phyloP scores from a whole-genome alignment of 352 stramenopile genomes.

The Globisporangium nunn region DNA sequence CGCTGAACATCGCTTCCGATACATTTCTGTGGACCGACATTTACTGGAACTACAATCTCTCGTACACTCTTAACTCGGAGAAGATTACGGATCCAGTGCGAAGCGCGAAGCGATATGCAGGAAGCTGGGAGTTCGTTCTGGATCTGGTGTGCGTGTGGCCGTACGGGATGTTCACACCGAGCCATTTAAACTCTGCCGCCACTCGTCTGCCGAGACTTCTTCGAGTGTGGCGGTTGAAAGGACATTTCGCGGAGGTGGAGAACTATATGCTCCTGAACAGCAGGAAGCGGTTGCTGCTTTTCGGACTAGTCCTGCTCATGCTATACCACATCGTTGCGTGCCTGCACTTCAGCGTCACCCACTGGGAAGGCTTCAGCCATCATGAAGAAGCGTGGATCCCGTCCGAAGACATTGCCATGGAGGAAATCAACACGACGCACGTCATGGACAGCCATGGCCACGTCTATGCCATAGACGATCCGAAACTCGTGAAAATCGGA shows the following conservation, averaged over 20 bases:
- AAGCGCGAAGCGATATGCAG: constrained; percentile 28
- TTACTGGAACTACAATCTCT: constrained; percentile 42
- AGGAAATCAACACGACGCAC: constrained; percentile 24
- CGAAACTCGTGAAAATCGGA: constrained; percentile 22
- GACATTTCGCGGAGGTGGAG: constrained; percentile 28
- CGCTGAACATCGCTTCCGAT: constrained; percentile 26
- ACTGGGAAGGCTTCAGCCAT: constrained; percentile 33
- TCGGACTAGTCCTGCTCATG: constrained; percentile 33
- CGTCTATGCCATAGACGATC: constrained; percentile 14
- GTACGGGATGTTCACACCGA: constrained; percentile 27
- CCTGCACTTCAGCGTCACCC: constrained; percentile 42
- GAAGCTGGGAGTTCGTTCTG: constrained; percentile 24
- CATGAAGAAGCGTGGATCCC: constrained; percentile 38
- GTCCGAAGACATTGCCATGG: constrained; percentile 32
- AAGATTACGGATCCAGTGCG: constrained; percentile 31
- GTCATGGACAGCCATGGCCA: constrained; percentile 22
- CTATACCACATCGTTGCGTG: constrained; percentile 50
- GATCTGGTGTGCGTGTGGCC: constrained; percentile 29
- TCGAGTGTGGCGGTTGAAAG: constrained; percentile 26
- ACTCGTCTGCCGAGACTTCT: constrained; percentile 28
- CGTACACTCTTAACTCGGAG: constrained; percentile 39
- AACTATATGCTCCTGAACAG: constrained; percentile 32
- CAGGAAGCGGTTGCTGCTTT: constrained; percentile 30
- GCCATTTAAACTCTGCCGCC: constrained; percentile 9
- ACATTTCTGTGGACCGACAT: constrained; percentile 36